Base-by-base conservation (phyloP, 495 filamentous ascomycete genomes). In the Hypoxylon cercidicola region DNA sequence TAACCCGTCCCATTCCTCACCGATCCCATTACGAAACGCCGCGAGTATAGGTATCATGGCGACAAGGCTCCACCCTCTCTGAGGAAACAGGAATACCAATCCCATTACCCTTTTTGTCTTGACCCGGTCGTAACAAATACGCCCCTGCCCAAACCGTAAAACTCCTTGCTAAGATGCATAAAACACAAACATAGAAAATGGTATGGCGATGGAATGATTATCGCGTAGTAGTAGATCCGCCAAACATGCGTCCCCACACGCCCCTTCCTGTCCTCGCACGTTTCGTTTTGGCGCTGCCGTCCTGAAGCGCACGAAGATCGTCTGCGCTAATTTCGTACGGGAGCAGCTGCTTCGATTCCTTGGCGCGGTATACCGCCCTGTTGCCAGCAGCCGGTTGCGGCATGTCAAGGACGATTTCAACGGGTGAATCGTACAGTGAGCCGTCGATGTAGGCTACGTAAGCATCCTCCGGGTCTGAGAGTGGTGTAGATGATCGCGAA, bases 241-340 rank as follows among this genome's bases (percentile, higher is more conserved):
- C 75, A 52, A 79, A 77, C 39, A 80, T 75, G 28, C 79, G 69
- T 1, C 78, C 77, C 62, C 77, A 72, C 62, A 82, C 68, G 44
- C 78, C 75, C 47, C 71, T 72, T 39, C 60, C 62, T n/a, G 71
- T 74, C 16, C 66, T 55, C 23, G 72, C 71, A 30, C 73, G 72
- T 75, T 81, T 82, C 35, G 73, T 63, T 32, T 72, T 72, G 39
- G 62, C 64, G 44, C 65, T 71, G 16, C 72, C 69, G 41, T 76
- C 74, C 61, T 80, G 77, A 25, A 81, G 44, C 37, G 65, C 66
- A 51, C 73, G 73, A 48, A 78, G 63, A 50, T 80, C 74, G 39
- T 80, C 79, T 3, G 70, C 68, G 55, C 70, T 78, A 49, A 83
- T 81, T 70, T 83, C 80, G 63, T 80, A 82, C 6, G 80, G 78